Evolutionary conservation across 345 rosid genomes (phyloP), one percentile per base, ranked within the genome.

Genomic region (Alliaria petiolata): DNA sequence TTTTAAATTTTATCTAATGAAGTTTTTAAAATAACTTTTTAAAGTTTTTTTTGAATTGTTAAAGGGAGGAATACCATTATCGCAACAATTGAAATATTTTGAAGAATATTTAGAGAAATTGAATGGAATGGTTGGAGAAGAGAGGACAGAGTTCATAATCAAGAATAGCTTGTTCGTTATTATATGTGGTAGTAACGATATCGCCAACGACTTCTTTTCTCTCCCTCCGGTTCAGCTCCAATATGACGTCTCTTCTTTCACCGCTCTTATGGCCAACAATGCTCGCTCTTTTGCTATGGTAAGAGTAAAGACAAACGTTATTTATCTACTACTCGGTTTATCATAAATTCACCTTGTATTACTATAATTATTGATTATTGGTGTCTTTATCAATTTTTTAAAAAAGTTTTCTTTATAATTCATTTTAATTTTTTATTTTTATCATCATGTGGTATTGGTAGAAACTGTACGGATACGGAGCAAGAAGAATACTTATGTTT

Each of bases 141-240:
- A 82, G 31, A 79, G 39, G 61, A 75, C 85, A 43, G 61, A 66
- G 10, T 66, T 68, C 65, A 78, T 84, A 62, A 10, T 86, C 8
- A 35, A 68, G 38, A 83, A 81, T 7, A 78, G 83, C 72, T 6
- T 85, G 31, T 80, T 76, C 70, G 19, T 82, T 0, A 65, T 84
- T n/a, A 76, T 82, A 25, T 56, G 82, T 12, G 85, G 95, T 19
- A 86, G 83, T 71, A 75, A 86, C n/a, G 95, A 89, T 78, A 81
- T 89, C 3, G 88, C 83, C 15, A 80, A 78, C 61, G 76, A 74
- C 20, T 89, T 76, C 69, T 86, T 82, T 58, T 1, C 8, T 0
- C 53, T 78, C 17, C 68, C 71, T 28, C 70, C 63, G 5, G 67
- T 85, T 56, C 67, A 44, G 45, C 26, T 42, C 7, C 81, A 70